Evolutionary conservation across 768 basidiomycete species (phyloP), one percentile per base, ranked within the genome.

Genomic region (Mrakia blollopis): DNA sequence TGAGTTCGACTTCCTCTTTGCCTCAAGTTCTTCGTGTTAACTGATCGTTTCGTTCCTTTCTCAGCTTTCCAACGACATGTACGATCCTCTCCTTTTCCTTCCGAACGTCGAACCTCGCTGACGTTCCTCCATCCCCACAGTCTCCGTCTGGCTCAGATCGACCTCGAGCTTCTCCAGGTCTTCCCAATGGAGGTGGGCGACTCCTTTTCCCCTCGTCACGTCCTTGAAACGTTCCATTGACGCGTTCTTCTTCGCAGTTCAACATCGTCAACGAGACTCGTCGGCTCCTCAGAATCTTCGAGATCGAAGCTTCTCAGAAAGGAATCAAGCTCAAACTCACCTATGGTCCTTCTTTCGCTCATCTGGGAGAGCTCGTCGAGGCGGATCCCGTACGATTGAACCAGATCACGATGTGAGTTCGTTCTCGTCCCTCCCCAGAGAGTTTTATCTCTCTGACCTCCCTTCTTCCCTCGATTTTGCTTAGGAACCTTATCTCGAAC

Each of bases 291-390:
- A 52, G 71, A 25, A 72, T 72, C 6, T 72, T 72, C 16, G 35
- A 72, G 71, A 37, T 72, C 21, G 71, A 72, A 11, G 71, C 71
- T 25, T 18, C 52, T 16, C 35, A 37, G 13, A 72, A 72, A 18
- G 71, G 54, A 2, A 72, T 72, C 54, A 72, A 72, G 50, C 71
- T 72, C 54, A 39, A 54, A 35, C 71, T 72, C 30, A 25, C 47
- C 69, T 71, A 35, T 5, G 47, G 69, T 52, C 69, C 47, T 8
- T 71, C 69, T 3, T 71, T 71, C 44, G 28, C 47, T 50, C 50
- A 60, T 35, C 54, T 72, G 37, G 71, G 71, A 30, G 71, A 39
- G 50, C 50, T 72, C 28, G 54, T 72, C 30, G 54, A 57, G 52
- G 71, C 71, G 4, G 71, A 72, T 57, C 71, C 71, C 18, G 71